These are phyloP conservation scores for Lecanosticta acicola DNA, from an alignment of 2,329 filamentous ascomycete species.

Conservation along the genomic window DNA sequence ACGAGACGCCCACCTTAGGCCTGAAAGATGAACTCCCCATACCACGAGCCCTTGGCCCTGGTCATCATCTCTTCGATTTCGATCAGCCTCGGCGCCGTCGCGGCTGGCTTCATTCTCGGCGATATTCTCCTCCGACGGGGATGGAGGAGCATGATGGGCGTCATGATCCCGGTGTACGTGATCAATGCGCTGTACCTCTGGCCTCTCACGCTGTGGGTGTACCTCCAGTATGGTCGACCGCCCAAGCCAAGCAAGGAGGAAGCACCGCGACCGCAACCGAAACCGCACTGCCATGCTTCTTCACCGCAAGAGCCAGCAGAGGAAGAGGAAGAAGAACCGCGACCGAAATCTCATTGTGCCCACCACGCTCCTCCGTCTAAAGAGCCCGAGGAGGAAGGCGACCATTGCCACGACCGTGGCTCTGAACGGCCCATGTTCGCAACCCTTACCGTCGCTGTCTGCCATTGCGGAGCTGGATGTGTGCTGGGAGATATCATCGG, in stretches of 20 bases:
- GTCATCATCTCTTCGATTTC: constrained; percentile 7
- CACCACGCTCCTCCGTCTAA: too few species aligned
- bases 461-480: constrained; percentile 32
- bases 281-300: too few species aligned
- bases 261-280: too few species aligned
- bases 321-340: too few species aligned
- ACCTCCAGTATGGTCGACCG: constrained; percentile 23
- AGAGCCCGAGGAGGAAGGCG: neutral
- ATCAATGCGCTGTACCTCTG: constrained; percentile 24
- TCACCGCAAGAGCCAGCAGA: too few species aligned
- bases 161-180: constrained; percentile 22
- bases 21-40: neutral
- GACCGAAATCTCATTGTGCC: too few species aligned
- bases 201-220: constrained; percentile 21
- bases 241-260: constrained; percentile 6
- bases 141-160: constrained; percentile 12
- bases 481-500: constrained; percentile 32
- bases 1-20: neutral
- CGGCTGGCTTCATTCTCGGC: constrained; percentile 4
- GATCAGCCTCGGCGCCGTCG: constrained; percentile 8
- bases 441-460: constrained; percentile 28
- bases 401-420: constrained; percentile 8
- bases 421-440: constrained; percentile 21
- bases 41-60: constrained; percentile 1
- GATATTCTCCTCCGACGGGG: constrained; percentile 11